Base-by-base conservation (phyloP, 441 rosid genomes). In the Isatis lusitanica region DNA sequence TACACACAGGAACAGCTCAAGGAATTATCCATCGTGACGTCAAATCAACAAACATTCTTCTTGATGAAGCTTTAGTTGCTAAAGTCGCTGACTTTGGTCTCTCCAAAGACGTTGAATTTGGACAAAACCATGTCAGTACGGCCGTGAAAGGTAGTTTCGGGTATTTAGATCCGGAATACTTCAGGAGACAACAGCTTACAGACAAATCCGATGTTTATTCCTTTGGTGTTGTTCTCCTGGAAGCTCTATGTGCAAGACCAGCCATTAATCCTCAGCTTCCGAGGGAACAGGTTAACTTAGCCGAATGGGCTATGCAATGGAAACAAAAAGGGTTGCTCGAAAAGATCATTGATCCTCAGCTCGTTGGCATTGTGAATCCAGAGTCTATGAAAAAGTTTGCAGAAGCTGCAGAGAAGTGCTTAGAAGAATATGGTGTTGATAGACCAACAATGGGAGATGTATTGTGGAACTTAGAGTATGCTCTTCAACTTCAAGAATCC, bases 401-500 rank as follows among this genome's bases (percentile, higher is more conserved):
- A 2, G 76, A 73, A 46, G 70, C 70, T 39, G 76, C 76, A 2
- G 76, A 73, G 57, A 73, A 73, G 58, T 73, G 76, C 56, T 55
- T 73, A 35, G 70, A 18, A 0, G 76, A 73, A 7, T 62, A 73
- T 8, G 76, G 76, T 26, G 76, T 63, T 42, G 76, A 73, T 63
- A 63, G 76, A 56, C 76, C 70, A 51, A 28, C 76, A 1, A 73
- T 73, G 76, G 70, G 76, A 53, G 70, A 73, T 63, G 76, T 73
- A 7, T 35, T 73, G 46, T 73, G 76, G 76, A 63, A 73, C 56
- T 63, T 63, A 30, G 76, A 92, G 58, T 90, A 86, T 68, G 96
- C 94, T 11, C 78, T 92, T 79, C 97, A 88, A 74, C 85, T 92
- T 42, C 96, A 92, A 66, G 95, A 89, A 74, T 76, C 92, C 3